phyloP scores from a whole-genome alignment of 1,284 basidiomycete species.

The Tilletiaria anomala region DNA sequence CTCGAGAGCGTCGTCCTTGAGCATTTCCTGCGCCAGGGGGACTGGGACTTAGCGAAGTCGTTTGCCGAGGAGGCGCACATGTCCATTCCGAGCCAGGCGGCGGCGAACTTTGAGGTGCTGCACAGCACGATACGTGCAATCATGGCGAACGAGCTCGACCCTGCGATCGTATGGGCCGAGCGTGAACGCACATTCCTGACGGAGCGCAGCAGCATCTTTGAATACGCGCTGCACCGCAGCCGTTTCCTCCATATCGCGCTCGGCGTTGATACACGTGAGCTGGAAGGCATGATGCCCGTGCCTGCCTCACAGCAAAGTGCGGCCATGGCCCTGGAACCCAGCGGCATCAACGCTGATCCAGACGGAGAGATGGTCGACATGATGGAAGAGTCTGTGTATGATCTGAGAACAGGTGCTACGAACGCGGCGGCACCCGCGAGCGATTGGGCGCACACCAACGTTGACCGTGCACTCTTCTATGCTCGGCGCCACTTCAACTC shows the following conservation, averaged over 20 bases:
- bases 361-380: slow-evolving; percentile 1
- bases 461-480: slow-evolving; percentile 53
- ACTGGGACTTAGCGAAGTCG: slow-evolving; percentile 13
- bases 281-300: no score
- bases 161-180: slow-evolving; percentile 23
- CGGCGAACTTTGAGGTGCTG: neutral
- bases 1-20: slow-evolving; percentile 20
- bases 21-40: slow-evolving; percentile 26
- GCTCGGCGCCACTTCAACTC: slow-evolving; percentile 54
- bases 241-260: slow-evolving; percentile 24
- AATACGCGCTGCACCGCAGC: slow-evolving; percentile 25
- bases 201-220: slow-evolving; percentile 14
- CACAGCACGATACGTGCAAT: slow-evolving; percentile 2
- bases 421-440: no score
- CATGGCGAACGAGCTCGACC: slow-evolving; percentile 10
- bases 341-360: no score
- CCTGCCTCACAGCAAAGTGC: neutral
- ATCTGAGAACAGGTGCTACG: no score
- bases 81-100: neutral
- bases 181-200: slow-evolving; percentile 11
- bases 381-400: no score
- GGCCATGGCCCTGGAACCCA: neutral
- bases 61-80: slow-evolving; percentile 10
- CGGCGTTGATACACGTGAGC: no score
- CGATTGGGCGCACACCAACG: no score